Conservation (phyloP, 371 early-diverging fungal genomes). For the Mortierella sp. region DNA sequence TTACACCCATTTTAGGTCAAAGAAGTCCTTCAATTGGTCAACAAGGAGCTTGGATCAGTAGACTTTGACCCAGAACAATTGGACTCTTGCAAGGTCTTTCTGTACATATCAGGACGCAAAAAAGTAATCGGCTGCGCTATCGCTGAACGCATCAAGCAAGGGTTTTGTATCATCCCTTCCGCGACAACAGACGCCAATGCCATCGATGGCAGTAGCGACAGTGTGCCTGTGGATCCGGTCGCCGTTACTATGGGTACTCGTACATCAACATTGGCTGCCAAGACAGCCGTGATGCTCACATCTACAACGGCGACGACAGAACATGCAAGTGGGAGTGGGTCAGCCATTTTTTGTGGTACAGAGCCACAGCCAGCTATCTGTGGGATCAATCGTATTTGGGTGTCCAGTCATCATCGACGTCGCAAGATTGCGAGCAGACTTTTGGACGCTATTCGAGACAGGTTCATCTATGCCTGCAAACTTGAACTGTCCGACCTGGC, state of each 20-base stretch:
- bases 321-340: constrained; percentile 22
- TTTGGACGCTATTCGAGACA: constrained; percentile 56
- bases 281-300: not conserved
- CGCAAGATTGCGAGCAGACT: constrained; percentile 58
- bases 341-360: constrained; percentile 53
- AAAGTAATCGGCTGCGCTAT: constrained; percentile 62
- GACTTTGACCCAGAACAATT: constrained; percentile 41
- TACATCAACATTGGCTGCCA: not conserved
- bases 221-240: too few species aligned
- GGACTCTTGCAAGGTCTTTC: constrained; percentile 53
- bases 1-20: constrained; percentile 21
- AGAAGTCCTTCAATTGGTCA: constrained; percentile 40
- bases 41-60: constrained; percentile 43
- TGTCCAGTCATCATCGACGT: constrained; percentile 56
- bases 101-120: constrained; percentile 57
- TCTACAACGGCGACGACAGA: not conserved
- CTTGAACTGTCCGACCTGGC: constrained; percentile 56
- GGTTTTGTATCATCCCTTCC: constrained; percentile 42
- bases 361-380: constrained; percentile 55
- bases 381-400: constrained; percentile 73
- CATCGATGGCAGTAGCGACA: not conserved
- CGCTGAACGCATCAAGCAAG: constrained; percentile 58
- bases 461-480: constrained; percentile 60
- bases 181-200: not conserved
- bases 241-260: too few species aligned